A percentile compares a stretch with the other conserved stretches of the same genome.
phyloP scores from a whole-genome alignment of 768 basidiomycete genomes.

The Steccherinum ochraceum region DNA sequence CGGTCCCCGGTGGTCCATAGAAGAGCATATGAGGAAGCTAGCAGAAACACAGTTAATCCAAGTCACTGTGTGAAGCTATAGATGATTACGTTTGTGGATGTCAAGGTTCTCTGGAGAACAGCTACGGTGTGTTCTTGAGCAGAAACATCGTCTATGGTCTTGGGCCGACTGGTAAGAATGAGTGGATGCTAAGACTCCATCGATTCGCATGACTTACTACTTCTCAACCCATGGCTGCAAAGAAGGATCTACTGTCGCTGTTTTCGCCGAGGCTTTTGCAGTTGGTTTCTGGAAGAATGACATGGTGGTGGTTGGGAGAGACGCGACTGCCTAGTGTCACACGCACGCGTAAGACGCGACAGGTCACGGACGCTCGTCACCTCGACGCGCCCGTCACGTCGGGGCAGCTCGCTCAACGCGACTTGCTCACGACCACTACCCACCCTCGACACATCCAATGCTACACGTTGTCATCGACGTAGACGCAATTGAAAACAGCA shows the following conservation, averaged over 20 bases:
- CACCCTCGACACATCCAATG: not conserved
- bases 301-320: slow-evolving; percentile 32
- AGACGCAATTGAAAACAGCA: not conserved
- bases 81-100: slow-evolving; percentile 75
- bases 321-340: slow-evolving; percentile 1
- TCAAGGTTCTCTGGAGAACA: slow-evolving; percentile 85
- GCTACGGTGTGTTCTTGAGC: slow-evolving; percentile 96
- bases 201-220: slow-evolving; percentile 62
- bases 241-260: slow-evolving; percentile 39
- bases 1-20: slow-evolving; percentile 98
- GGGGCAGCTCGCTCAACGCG: not conserved
- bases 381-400: not conserved
- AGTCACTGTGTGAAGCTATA: not conserved
- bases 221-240: slow-evolving; percentile 98
- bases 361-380: not conserved
- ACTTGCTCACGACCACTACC: not conserved
- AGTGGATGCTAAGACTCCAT: not conserved
- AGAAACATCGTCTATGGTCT: slow-evolving; percentile 96
- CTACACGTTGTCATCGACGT: not conserved
- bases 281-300: slow-evolving; percentile 52
- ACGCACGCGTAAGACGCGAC: slow-evolving; percentile 35
- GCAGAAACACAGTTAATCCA: not conserved
- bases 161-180: slow-evolving; percentile 65
- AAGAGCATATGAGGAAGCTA: slow-evolving; percentile 99
- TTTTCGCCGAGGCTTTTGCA: slow-evolving; percentile 19